Evolutionary conservation across 805 yeast species (phyloP).

Genomic region (Saccharomycopsis sp.): DNA sequence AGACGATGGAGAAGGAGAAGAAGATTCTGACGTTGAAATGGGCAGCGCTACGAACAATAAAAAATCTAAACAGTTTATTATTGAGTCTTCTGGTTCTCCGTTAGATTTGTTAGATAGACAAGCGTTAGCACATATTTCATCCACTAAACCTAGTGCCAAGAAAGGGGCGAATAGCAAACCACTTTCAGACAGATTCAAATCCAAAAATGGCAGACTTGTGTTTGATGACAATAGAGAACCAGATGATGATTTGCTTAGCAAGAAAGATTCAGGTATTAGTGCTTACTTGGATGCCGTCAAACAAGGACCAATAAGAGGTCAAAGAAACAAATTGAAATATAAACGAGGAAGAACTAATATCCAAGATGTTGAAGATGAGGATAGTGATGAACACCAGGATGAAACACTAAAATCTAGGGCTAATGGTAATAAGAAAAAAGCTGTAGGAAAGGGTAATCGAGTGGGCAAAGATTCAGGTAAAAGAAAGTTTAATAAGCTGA

Average conservation of each 20-base stretch:
- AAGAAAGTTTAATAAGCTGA: conserved; percentile 4
- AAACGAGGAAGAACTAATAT: conserved; percentile 53
- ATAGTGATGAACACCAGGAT: conserved; percentile 33
- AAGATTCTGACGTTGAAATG: conserved; percentile 22
- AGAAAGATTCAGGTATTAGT: conserved; percentile 58
- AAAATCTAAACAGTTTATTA: conserved; percentile 54
- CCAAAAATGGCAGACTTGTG: conserved; percentile 60
- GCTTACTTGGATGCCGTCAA: conserved; percentile 93
- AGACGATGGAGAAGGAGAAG: conserved; percentile 34
- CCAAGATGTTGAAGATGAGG: conserved; percentile 49
- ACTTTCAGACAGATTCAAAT: conserved; percentile 34
- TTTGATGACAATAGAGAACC: conserved; percentile 43
- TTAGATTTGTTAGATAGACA: conserved; percentile 82
- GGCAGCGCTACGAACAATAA: conserved; percentile 23
- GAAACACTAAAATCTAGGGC: background rate
- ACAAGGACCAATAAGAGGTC: conserved; percentile 92
- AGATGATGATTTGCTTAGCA: conserved; percentile 36
- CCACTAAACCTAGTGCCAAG: conserved; percentile 68
- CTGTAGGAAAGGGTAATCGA: background rate
- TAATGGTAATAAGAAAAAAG: background rate
- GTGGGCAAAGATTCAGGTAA: background rate
- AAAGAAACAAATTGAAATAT: conserved; percentile 82
- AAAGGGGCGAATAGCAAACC: conserved; percentile 21
- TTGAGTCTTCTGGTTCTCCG: conserved; percentile 73
- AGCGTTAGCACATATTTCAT: conserved; percentile 81